Percentiles rank a stretch among this genome's conserved stretches.
These are phyloP conservation scores for Leccinum fallax DNA, from an alignment of 1,284 basidiomycete species.

Conservation along the genomic window DNA sequence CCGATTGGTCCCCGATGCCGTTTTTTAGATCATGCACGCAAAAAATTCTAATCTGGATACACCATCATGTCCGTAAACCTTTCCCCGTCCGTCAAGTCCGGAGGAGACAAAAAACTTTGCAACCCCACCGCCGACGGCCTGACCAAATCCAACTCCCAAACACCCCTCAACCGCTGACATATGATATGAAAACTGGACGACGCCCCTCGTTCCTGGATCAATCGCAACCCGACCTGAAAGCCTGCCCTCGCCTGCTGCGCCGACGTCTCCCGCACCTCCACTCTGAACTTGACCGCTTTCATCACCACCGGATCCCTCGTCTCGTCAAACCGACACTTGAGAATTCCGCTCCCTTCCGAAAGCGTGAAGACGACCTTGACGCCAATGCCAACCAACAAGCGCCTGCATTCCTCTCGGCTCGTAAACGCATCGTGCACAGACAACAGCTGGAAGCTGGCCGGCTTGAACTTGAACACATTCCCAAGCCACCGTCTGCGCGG, in stretches of 20 bases:
- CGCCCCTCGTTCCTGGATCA: slow-evolving; percentile 87
- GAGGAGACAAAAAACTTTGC: slow-evolving; percentile 27
- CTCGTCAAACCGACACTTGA: slow-evolving; percentile 72
- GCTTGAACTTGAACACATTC: slow-evolving; percentile 87
- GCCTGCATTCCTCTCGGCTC: slow-evolving; percentile 73
- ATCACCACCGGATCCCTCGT: slow-evolving; percentile 52
- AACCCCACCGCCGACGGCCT: slow-evolving; percentile 14
- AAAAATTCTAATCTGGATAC: slow-evolving; percentile 25
- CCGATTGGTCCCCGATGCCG: neutral
- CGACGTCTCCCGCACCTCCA: slow-evolving; percentile 62
- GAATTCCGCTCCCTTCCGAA: slow-evolving; percentile 57
- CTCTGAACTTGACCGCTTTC: slow-evolving; percentile 76
- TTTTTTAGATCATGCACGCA: slow-evolving; percentile 18
- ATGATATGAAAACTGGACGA: slow-evolving; percentile 78
- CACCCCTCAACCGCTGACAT: slow-evolving; percentile 64
- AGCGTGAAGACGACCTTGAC: slow-evolving; percentile 69
- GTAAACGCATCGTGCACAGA: slow-evolving; percentile 70
- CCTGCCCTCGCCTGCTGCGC: slow-evolving; percentile 48
- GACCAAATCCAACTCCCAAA: slow-evolving; percentile 67
- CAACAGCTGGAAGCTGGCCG: slow-evolving; percentile 62
- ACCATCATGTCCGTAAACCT: slow-evolving; percentile 29
- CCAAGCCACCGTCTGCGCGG: slow-evolving; percentile 86
- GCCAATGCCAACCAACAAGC: slow-evolving; percentile 73
- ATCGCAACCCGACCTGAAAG: slow-evolving; percentile 58
- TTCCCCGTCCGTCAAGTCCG: slow-evolving; percentile 18